A percentile compares a stretch with the other conserved stretches of the same genome.
phyloP scores from a whole-genome alignment of 495 filamentous ascomycete species.

The Articulospora tetracladia region DNA sequence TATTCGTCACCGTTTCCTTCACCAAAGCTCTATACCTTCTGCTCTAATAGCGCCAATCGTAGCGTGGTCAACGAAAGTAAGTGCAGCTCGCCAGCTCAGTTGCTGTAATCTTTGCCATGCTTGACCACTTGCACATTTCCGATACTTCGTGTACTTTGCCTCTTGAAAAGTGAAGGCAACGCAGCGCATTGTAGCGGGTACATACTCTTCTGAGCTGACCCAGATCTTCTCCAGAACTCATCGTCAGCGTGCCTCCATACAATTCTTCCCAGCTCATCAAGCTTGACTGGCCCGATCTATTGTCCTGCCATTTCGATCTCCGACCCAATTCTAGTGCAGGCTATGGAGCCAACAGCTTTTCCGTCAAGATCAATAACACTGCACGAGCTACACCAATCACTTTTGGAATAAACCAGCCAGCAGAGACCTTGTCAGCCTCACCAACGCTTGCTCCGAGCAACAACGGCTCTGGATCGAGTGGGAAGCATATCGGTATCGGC shows the following conservation, averaged over 20 bases:
- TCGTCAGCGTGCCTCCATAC: slow-evolving; percentile 1
- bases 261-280: slow-evolving; percentile 6
- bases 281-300: neutral
- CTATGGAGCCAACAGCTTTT: slow-evolving; percentile 6
- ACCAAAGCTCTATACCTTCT: slow-evolving; percentile 11
- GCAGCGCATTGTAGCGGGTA: neutral
- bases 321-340: slow-evolving; percentile 7
- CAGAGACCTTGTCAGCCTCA: neutral
- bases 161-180: no score
- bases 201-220: neutral
- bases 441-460: neutral
- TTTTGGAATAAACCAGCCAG: neutral
- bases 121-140: no score
- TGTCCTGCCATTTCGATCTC: slow-evolving; percentile 8
- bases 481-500: neutral
- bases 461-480: neutral
- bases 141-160: no score
- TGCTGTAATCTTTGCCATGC: no score
- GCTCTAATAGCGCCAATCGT: neutral
- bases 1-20: slow-evolving; percentile 3
- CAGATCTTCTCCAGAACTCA: neutral
- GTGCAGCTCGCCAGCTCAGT: no score
- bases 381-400: neutral
- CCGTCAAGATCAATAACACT: neutral
- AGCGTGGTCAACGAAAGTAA: neutral